A percentile compares a stretch with the other conserved stretches of the same genome.
phyloP scores from a whole-genome alignment of 2,329 filamentous ascomycete genomes.

The Septoria petroselini region DNA sequence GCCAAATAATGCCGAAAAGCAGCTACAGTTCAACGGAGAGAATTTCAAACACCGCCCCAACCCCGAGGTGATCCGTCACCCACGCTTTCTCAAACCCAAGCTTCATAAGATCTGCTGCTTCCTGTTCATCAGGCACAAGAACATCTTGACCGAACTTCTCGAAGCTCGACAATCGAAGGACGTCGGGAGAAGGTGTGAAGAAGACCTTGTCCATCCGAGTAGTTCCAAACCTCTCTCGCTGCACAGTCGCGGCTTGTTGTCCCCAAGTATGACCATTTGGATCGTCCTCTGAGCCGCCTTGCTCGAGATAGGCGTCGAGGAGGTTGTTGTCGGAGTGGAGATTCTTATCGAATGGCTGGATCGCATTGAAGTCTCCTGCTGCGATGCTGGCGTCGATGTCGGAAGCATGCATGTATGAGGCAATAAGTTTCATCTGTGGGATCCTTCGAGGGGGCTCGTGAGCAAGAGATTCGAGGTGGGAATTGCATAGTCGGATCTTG shows the following conservation, averaged over 20 bases:
- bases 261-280: slow-evolving; percentile 58
- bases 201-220: slow-evolving; percentile 56
- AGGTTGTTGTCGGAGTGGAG: slow-evolving; percentile 51
- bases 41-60: slow-evolving; percentile 38
- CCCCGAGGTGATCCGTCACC: slow-evolving; percentile 53
- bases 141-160: slow-evolving; percentile 51
- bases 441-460: slow-evolving; percentile 51
- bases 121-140: slow-evolving; percentile 41
- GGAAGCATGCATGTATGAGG: slow-evolving; percentile 43
- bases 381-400: slow-evolving; percentile 42
- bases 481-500: slow-evolving; percentile 53
- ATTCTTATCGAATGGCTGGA: slow-evolving; percentile 52
- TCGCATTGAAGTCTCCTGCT: slow-evolving; percentile 59
- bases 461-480: slow-evolving; percentile 56
- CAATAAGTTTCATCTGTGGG: slow-evolving; percentile 48
- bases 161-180: slow-evolving; percentile 37
- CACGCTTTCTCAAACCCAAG: slow-evolving; percentile 44
- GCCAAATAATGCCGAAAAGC: no score
- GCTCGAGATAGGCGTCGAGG: slow-evolving; percentile 53
- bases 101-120: slow-evolving; percentile 32
- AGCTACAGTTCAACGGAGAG: no score
- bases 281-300: slow-evolving; percentile 51
- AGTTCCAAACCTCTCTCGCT: slow-evolving; percentile 49
- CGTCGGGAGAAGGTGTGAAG: slow-evolving; percentile 30
- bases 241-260: slow-evolving; percentile 47